Conservation (phyloP, 140 eudicot species). For the Bidens hawaiensis region DNA sequence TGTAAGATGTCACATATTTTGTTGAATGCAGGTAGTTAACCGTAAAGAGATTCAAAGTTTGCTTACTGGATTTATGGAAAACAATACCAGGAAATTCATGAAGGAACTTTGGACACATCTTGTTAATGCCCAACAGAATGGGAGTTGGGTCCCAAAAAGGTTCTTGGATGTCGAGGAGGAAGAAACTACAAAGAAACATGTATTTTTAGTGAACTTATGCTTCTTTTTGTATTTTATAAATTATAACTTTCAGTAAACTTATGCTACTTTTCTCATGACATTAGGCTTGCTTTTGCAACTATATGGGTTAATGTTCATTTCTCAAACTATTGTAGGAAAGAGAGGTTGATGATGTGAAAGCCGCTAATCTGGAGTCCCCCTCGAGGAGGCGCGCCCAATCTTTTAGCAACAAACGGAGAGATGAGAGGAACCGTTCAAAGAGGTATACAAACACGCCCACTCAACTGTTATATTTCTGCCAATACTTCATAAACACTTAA, state of each 20-base stretch:
- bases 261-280: slow-evolving; percentile 48
- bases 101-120: slow-evolving; percentile 98
- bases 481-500: too few species aligned
- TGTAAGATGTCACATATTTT: background rate
- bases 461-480: too few species aligned
- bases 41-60: slow-evolving; percentile 92
- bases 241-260: too few species aligned
- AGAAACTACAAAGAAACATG: slow-evolving; percentile 86
- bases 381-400: slow-evolving; percentile 38
- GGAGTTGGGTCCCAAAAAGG: slow-evolving; percentile 95
- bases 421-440: slow-evolving; percentile 50
- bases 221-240: background rate
- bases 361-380: slow-evolving; percentile 41
- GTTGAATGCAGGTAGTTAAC: slow-evolving; percentile 61
- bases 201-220: slow-evolving; percentile 9
- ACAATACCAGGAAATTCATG: slow-evolving; percentile 95
- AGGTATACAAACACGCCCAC: too few species aligned
- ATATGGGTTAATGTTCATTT: slow-evolving; percentile 99
- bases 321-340: slow-evolving; percentile 98
- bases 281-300: slow-evolving; percentile 99
- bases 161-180: slow-evolving; percentile 95
- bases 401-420: slow-evolving; percentile 38
- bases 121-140: slow-evolving; percentile 90
- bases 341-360: slow-evolving; percentile 39
- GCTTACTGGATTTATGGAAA: slow-evolving; percentile 98